Base-by-base conservation (phyloP, 805 yeast species). In the Candida cerambycidarum region DNA sequence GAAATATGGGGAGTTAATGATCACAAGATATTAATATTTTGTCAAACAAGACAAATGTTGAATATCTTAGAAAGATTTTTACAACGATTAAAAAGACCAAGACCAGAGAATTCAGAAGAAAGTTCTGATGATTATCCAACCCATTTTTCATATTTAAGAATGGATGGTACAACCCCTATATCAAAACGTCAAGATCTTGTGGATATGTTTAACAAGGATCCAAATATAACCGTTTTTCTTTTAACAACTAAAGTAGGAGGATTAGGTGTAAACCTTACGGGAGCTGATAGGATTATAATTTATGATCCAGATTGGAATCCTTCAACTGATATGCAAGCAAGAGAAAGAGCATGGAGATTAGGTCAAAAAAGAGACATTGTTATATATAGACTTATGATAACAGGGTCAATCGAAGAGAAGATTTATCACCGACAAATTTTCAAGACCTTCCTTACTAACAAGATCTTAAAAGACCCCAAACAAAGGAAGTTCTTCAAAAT, bases 231-330 rank as follows among this genome's bases (percentile, higher is more conserved):
- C 38, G 78, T 93, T 1, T 93, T 93, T 59, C 62, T 93, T 16
- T 67, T 93, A 29, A 93, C 99, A 0, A 93, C 99, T 0, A 79
- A 92, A 55, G 99, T 93, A 5, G 99, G 99, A 15, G 99, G 99
- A 0, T 67, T 93, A 30, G 99, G 99, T 15, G 87, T 92, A 1
- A 92, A 92, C 60, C 62, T 92, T 35, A 92, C 97, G 0, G 98
- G 98, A 3, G 98, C 99, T 0, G 89, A 89, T 51, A 68, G 98
- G 34, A 97, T 92, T 10, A 88, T 92, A 16, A 92, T 92, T 12
- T 92, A 78, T 59, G 99, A 92, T 56, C 99, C 99, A 0, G 98
- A 93, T 63, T 92, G 99, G 99, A 92, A 92, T 57, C 99, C 99
- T 0, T 89, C 97, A 1, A 93, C 98, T 0, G 99, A 92, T 67